Conservation (phyloP, 805 yeast species). For the Torulaspora quercuum region DNA sequence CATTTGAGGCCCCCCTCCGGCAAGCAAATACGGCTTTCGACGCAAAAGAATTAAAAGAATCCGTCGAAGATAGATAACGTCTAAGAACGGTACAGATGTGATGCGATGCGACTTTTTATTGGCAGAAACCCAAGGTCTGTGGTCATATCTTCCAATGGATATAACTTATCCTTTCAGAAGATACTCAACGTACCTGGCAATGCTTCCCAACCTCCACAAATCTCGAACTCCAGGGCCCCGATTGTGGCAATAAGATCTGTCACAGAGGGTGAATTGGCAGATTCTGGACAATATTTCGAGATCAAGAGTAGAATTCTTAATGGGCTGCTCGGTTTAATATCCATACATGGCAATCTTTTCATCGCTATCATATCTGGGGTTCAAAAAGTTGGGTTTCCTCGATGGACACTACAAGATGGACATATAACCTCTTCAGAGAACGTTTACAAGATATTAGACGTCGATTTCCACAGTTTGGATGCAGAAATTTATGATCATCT, state of each 20-base stretch:
- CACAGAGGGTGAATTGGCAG: constrained; percentile 39
- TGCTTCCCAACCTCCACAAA: constrained; percentile 22
- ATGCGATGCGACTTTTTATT: constrained; percentile 56
- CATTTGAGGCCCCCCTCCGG: too few relatives aligned
- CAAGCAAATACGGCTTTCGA: too few relatives aligned
- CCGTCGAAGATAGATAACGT: too few relatives aligned
- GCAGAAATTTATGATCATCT: constrained; percentile 50
- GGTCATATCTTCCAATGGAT: constrained; percentile 56
- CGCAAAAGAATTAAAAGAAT: too few relatives aligned
- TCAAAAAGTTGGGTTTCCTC: constrained; percentile 56
- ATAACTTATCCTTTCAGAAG: constrained; percentile 56
- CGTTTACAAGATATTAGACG: constrained; percentile 53
- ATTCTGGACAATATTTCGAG: constrained; percentile 41
- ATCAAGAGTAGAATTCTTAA: constrained; percentile 36
- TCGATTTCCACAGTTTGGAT: constrained; percentile 62
- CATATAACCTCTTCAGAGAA: constrained; percentile 43
- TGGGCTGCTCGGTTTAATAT: constrained; percentile 62
- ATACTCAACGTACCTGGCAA: constrained; percentile 19
- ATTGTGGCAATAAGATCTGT: constrained; percentile 54
- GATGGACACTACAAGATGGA: constrained; percentile 31
- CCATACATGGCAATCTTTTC: constrained; percentile 51
- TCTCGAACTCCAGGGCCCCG: constrained; percentile 28
- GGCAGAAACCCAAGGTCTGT: constrained; percentile 66
- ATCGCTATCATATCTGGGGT: constrained; percentile 55
- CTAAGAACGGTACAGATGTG: too few relatives aligned